Conservation (phyloP, 768 basidiomycete species). For the Boletales sp. region DNA sequence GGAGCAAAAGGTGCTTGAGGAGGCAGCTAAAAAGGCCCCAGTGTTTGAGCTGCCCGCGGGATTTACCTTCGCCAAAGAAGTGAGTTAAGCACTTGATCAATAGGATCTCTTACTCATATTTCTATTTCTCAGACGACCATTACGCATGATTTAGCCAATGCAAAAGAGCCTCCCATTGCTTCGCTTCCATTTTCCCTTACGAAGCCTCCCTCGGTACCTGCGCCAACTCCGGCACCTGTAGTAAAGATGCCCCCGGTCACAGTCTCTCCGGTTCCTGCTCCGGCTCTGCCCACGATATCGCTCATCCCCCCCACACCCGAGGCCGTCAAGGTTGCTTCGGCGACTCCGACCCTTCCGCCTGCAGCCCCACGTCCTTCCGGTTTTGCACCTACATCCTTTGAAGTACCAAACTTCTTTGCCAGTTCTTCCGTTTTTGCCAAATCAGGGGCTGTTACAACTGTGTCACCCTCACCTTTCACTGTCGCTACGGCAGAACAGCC, state of each 20-base stretch:
- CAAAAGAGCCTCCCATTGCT: constrained; percentile 65
- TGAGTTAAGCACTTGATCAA: constrained; percentile 27
- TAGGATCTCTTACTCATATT: constrained; percentile 1
- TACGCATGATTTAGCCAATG: constrained; percentile 38
- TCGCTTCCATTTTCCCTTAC: constrained; percentile 63
- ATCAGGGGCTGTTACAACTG: constrained; percentile 14
- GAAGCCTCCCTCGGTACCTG: constrained; percentile 25
- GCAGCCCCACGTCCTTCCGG: not conserved
- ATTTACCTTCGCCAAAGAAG: constrained; percentile 67
- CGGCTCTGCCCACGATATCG: constrained; percentile 20
- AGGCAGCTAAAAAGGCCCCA: constrained; percentile 52
- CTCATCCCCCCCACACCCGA: constrained; percentile 27
- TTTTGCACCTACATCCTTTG: constrained; percentile 10
- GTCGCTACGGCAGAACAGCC: constrained; percentile 9
- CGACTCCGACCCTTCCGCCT: not conserved
- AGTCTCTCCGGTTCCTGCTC: constrained; percentile 9
- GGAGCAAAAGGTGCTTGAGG: constrained; percentile 48
- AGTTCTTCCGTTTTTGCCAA: constrained; percentile 46
- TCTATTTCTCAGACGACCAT: constrained; percentile 29
- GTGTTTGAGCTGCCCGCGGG: constrained; percentile 57
- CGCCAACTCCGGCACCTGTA: not conserved
- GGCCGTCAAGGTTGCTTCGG: constrained; percentile 14
- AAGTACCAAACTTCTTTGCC: constrained; percentile 65
- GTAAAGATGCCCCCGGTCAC: constrained; percentile 13
- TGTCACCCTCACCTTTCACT: constrained; percentile 23